Base-by-base conservation (phyloP, 2,329 filamentous ascomycete genomes). In the Grosmannia penicillata region DNA sequence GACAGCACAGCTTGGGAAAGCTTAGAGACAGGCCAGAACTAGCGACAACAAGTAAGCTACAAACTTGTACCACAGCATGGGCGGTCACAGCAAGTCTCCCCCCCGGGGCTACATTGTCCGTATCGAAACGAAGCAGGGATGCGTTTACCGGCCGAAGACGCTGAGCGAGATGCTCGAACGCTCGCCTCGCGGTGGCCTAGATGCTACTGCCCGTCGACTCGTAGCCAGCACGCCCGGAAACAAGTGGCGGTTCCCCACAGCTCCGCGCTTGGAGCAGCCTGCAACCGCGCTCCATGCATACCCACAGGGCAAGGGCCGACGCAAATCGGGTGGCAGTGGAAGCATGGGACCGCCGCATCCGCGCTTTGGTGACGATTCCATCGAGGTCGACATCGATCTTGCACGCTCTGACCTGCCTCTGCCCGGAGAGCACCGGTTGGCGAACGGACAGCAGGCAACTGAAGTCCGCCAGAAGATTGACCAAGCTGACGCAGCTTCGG, bases 401-500 rank as follows among this genome's bases (percentile, higher is more conserved):
- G 37, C 37, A 8, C 37, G 37, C 9, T 39, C 37, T 3, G 37
- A 33, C 18, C n/a, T 39, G 6, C 30, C 17, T 17, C 14, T 39
- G 18, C 37, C 37, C 6, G 31, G 24, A 14, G 37, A 39, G 9
- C 10, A 27, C 15, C 29, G 23, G 15, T 3, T 8, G 17, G 15
- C 14, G 11, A n/a, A 8, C 2, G 17, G n/a, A 15, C 19, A 4
- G 6, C 6, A 15, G 24, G 15, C 17, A 21, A n/a, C n/a, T n/a
- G n/a, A n/a, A n/a, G n/a, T n/a, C n/a, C n/a, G 26, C 14, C n/a
- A 14, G 26, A 29, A 32, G 22, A 29, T 24, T 3, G 18, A 19
- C 6, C 22, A 38, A n/a, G n/a, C n/a, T n/a, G n/a, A n/a, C n/a
- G n/a, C n/a, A n/a, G n/a, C n/a, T n/a, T n/a, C n/a, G 28, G 22